Evolutionary conservation across 768 basidiomycete genomes (phyloP), one percentile per base, ranked within the genome.

Genomic region (Rhodotorula babjevae): DNA sequence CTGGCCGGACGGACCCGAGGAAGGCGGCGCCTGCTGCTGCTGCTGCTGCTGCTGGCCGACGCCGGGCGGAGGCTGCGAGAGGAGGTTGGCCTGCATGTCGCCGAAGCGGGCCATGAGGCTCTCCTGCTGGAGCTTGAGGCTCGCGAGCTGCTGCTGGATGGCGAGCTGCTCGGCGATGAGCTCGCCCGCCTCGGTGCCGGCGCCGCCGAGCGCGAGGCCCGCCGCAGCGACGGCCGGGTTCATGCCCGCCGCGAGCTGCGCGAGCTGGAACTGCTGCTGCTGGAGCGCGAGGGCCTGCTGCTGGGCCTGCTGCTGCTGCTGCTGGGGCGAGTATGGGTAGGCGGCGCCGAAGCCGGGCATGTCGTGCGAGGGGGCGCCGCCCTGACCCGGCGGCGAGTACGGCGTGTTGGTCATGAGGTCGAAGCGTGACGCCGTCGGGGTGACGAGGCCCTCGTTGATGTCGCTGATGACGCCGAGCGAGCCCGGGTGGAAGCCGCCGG

Each of bases 111-210:
- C 91, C 78, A 93, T 90, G 50, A 95, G 85, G 36, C 87, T 90
- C 76, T 92, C 90, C 76, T 95, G 92, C 73, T 95, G 92, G 64
- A 92, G 90, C 77, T 93, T 90, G 69, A 95, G 83, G 10, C 86
- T 89, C 82, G 93, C 92, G 75, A 94, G 93, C 81, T 95, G 92
- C 77, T 81, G 91, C 82, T 94, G 93, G 68, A 95, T 79, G 58
- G 91, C 91, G 78, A 94, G 90, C 90, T 97, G 95, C 81, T 97
- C 93, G 12, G 92, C 92, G 92, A 97, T 93, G 68, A 94, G 90
- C 36, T 90, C 90, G 61, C 49, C 36, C 66, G 69, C 64, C n/a
- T 58, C 64, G 23, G 29, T 50, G 21, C 70, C 49, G 36, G 31
- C 60, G 42, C 53, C 67, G 18, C 63, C 62, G 29, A 15, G 40